A percentile compares a stretch with the other conserved stretches of the same genome.
Evolutionary conservation across 495 filamentous ascomycete species (phyloP).

Genomic region (Pseudoneurospora amorphoporcata): DNA sequence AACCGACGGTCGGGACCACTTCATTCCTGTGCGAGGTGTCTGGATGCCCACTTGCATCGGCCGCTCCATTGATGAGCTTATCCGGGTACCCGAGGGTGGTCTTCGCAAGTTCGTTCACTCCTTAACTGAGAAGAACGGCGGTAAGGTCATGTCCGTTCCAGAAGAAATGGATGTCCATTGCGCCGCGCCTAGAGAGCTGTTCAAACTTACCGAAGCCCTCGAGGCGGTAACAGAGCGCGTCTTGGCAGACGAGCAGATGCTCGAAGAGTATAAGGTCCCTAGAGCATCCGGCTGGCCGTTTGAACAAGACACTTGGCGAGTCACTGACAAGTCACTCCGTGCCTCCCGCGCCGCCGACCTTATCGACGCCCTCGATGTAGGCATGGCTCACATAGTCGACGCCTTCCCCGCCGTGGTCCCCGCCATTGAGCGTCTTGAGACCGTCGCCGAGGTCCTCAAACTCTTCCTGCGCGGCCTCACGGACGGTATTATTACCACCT

Average conservation of each 20-base stretch:
- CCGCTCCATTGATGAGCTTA: constrained; percentile 70
- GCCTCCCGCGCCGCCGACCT: constrained; percentile 29
- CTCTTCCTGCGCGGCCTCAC: constrained; percentile 60
- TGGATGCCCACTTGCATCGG: constrained; percentile 83
- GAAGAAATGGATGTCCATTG: constrained; percentile 35
- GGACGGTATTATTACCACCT: constrained; percentile 60
- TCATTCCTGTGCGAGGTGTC: constrained; percentile 64
- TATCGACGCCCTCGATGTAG: constrained; percentile 61
- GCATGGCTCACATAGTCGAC: constrained; percentile 39
- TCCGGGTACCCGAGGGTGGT: constrained; percentile 69
- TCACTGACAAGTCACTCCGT: constrained; percentile 15
- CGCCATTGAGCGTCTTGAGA: constrained; percentile 56
- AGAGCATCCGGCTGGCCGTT: constrained; percentile 67
- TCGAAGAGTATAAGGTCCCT: constrained; percentile 49
- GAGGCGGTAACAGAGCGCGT: constrained; percentile 64
- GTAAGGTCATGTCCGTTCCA: constrained; percentile 25
- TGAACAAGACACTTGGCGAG: constrained; percentile 30
- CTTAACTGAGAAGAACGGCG: constrained; percentile 14
- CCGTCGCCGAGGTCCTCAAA: constrained; percentile 55
- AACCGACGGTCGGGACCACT: constrained; percentile 76
- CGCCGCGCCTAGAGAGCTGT: constrained; percentile 67
- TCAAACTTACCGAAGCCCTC: constrained; percentile 75
- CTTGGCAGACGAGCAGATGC: constrained; percentile 78
- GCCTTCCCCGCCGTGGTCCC: constrained; percentile 49
- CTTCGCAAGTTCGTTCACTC: constrained; percentile 39